A percentile compares a stretch with the other conserved stretches of the same genome.
phyloP scores from a whole-genome alignment of 176 grass and related monocot species.

The Saccharum officinarum region DNA sequence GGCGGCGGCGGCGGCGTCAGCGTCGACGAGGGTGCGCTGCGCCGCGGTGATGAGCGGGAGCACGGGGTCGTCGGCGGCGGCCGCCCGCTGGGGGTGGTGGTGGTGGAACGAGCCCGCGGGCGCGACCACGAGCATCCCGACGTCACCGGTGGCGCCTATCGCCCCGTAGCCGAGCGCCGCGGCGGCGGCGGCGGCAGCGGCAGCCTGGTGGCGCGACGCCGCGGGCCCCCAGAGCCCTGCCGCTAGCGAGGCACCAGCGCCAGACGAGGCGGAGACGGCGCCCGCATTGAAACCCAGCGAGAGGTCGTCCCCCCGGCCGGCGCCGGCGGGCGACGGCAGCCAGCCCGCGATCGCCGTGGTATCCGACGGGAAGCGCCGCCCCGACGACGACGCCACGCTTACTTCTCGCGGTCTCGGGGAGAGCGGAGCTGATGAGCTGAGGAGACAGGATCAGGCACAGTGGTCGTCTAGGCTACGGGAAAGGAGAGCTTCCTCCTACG shows the following conservation, averaged over 20 bases:
- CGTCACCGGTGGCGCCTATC: conserved; percentile 57
- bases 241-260: background rate
- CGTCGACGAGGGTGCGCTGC: conserved; percentile 49
- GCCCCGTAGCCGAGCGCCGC: conserved; percentile 59
- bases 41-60: conserved; percentile 74
- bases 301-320: conserved; percentile 64
- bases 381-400: conserved; percentile 71
- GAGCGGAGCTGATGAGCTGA: background rate
- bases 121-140: conserved; percentile 64
- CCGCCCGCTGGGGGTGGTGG: conserved; percentile 7
- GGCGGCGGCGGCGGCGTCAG: background rate
- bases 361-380: conserved; percentile 79
- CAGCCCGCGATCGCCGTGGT: conserved; percentile 82
- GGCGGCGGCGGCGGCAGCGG: background rate
- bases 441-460: conserved; percentile 13
- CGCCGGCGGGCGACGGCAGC: conserved; percentile 51
- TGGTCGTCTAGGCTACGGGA: background rate
- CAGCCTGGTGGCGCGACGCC: conserved; percentile 33
- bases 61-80: conserved; percentile 35
- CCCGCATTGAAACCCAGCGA: conserved; percentile 93
- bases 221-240: conserved; percentile 43
- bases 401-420: background rate
- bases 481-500: background rate
- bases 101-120: conserved; percentile 65
- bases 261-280: background rate